Evolutionary conservation across 2,329 filamentous ascomycete species (phyloP), one percentile per base, ranked within the genome.

Genomic region (Penicillium crustosum): DNA sequence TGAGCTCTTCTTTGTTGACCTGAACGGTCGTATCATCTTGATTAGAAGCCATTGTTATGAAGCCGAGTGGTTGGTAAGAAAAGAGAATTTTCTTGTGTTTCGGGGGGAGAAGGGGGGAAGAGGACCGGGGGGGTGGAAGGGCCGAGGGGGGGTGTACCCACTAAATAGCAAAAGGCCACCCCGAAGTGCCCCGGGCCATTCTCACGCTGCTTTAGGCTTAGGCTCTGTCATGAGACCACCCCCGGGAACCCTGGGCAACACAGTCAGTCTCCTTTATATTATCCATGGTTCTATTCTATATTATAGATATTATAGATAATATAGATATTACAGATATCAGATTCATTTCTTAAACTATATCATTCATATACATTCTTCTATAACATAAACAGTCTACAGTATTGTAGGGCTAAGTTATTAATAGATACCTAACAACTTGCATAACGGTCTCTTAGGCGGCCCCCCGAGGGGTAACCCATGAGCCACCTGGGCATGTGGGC

Each of bases 1-100:
- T 83, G 73, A 93, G 93, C 74, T 90, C 88, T 58, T 91, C 88
- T 57, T 89, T 82, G 61, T 91, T 78, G 64, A 80, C 76, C 21
- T 73, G 68, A 41, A 77, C 68, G 42, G 70, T 70, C 63, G 66
- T 70, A 38, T 68, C 68, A 50, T 78, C 73, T 60, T 74, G 75
- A 53, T 45, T 53, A 6, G 66, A 63, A 58, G 73, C 61, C 73
- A 75, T 77, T 47, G 78, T 49, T 21, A 33, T 57, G 55, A 80
- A 78, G 78, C 68, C 55, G 57, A 51, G 60, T 47, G 49, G 47
- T 33, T 33, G 49, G 57, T 52, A 43, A 63, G 61, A 57, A 55
- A 63, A 60, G 59, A 61, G 59, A 67, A 61, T 60, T 57, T 57
- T 68, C 55, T 55, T 57, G 53, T 19, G 48, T 35, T 35, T 35